Conservation (phyloP, 2,329 filamentous ascomycete species). For the Monilinia laxa region DNA sequence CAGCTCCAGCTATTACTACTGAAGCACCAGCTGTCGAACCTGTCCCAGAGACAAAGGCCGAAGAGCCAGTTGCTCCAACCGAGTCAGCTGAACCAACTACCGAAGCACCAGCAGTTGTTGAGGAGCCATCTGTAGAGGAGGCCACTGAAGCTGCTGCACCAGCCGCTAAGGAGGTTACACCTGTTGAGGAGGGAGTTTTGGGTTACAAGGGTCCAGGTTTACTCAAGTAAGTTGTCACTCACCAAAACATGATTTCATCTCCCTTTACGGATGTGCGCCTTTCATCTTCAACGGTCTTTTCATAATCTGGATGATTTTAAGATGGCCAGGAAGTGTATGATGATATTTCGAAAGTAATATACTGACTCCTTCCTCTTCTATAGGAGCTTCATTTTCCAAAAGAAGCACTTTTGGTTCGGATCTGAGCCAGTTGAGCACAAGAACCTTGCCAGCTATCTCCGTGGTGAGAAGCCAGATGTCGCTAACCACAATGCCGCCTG, state of each 20-base stretch:
- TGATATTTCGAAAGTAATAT: background rate
- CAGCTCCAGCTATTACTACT: slow-evolving; percentile 31
- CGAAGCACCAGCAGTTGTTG: slow-evolving; percentile 44
- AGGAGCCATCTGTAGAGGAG: slow-evolving; percentile 35
- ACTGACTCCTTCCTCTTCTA: slow-evolving; percentile 19
- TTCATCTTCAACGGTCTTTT: background rate
- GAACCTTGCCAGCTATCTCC: slow-evolving; percentile 73
- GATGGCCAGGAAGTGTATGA: background rate
- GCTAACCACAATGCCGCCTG: slow-evolving; percentile 82
- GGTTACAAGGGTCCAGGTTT: slow-evolving; percentile 82
- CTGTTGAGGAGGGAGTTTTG: slow-evolving; percentile 67
- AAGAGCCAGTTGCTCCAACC: slow-evolving; percentile 38
- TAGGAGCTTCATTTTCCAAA: slow-evolving; percentile 82
- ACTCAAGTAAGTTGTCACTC: slow-evolving; percentile 70
- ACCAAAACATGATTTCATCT: background rate
- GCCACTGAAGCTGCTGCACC: slow-evolving; percentile 56
- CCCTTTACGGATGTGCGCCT: background rate
- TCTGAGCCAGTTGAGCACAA: slow-evolving; percentile 71
- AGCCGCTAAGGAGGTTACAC: slow-evolving; percentile 51
- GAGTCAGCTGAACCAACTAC: slow-evolving; percentile 39
- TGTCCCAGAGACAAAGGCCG: slow-evolving; percentile 39
- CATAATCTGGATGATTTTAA: too few species aligned
- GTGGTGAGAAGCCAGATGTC: slow-evolving; percentile 80
- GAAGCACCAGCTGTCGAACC: slow-evolving; percentile 47
- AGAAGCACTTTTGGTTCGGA: slow-evolving; percentile 90